Evolutionary conservation across 2,329 filamentous ascomycete species (phyloP).

Genomic region (Pseudopithomyces chartarum): DNA sequence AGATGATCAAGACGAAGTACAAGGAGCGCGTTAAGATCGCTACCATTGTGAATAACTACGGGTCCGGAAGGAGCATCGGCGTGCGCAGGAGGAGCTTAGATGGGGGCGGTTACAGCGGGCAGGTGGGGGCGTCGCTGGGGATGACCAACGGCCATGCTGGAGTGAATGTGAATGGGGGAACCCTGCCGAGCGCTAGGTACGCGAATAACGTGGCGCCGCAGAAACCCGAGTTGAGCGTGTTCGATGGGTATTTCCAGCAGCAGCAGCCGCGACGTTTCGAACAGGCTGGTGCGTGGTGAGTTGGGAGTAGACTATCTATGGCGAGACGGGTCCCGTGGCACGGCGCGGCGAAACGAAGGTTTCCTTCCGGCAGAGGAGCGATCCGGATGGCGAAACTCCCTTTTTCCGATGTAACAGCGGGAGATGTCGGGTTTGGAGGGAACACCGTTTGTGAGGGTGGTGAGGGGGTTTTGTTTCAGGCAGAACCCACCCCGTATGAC

Average conservation of each 20-base stretch:
- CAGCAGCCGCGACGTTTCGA: conserved; percentile 24
- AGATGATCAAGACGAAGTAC: conserved; percentile 40
- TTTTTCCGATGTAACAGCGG: neutral
- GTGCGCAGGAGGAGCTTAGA: conserved; percentile 42
- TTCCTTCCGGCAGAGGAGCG: conserved; percentile 3
- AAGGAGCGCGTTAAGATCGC: conserved; percentile 43
- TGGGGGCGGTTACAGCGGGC: conserved; percentile 38
- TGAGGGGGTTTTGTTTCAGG: neutral
- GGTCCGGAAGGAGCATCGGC: conserved; percentile 33
- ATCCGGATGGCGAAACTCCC: conserved; percentile 3
- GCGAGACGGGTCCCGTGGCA: neutral
- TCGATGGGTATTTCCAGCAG: conserved; percentile 43
- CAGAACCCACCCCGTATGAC: neutral
- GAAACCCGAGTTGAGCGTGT: conserved; percentile 40
- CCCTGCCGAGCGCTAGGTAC: conserved; percentile 3
- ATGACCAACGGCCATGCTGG: conserved; percentile 8
- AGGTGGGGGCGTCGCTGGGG: conserved; percentile 27
- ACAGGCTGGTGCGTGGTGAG: conserved; percentile 9
- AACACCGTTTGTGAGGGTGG: no score
- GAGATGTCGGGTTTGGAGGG: neutral
- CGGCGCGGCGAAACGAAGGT: conserved; percentile 24
- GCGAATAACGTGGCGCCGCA: conserved; percentile 6
- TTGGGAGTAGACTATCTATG: neutral
- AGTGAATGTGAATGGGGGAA: conserved; percentile 9
- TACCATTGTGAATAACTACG: conserved; percentile 32